Evolutionary conservation across 179 eudicot species (phyloP), one percentile per base, ranked within the genome.

Genomic region (Dionaea muscipula): DNA sequence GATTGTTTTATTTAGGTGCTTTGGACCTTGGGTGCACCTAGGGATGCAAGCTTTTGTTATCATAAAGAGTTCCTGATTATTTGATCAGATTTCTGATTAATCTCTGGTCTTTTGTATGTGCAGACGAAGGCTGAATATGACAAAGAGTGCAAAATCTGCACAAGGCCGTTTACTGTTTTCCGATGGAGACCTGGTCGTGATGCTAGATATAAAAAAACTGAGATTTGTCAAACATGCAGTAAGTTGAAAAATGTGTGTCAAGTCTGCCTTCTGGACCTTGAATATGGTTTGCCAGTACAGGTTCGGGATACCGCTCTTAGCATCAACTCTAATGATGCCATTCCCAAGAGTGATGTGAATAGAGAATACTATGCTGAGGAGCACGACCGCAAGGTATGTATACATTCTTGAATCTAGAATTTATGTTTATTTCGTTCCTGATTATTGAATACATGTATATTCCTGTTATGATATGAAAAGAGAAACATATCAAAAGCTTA

Each of bases 171-270:
- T 63, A 88, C 96, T 2, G 99, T 93, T 54, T 93, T 88, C 60
- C 81, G 95, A 60, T 88, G 95, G 99, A 88, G 94, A 71, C 94
- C 96, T 25, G 96, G 99, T 47, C 86, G 96, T 47, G 99, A 93
- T 73, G 94, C 96, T 41, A 93, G 96, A 59, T 88, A 93, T 54
- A 88, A 93, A 66, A 93, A 88, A 65, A 70, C 83, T 10, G 95
- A 88, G 73, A 83, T 88, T 53, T 93, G 99, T 72, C 96, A 88
- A 68, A 93, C 99, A 24, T 93, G 99, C 78, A 70, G 99, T 63
- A 93, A 85, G 67, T 60, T 93, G 75, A 93, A 93, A 72, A 93
- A 88, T 76, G 96, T 93, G 7, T 91, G 96, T 62, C 99, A 91
- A 66, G 94, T 87, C 52, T 91, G 94, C 68, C 94, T 93, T 49